Percentiles rank a stretch among this genome's conserved stretches.
These are phyloP conservation scores for Sclerospora graminicola DNA, from an alignment of 352 stramenopile species.

Conservation along the genomic window DNA sequence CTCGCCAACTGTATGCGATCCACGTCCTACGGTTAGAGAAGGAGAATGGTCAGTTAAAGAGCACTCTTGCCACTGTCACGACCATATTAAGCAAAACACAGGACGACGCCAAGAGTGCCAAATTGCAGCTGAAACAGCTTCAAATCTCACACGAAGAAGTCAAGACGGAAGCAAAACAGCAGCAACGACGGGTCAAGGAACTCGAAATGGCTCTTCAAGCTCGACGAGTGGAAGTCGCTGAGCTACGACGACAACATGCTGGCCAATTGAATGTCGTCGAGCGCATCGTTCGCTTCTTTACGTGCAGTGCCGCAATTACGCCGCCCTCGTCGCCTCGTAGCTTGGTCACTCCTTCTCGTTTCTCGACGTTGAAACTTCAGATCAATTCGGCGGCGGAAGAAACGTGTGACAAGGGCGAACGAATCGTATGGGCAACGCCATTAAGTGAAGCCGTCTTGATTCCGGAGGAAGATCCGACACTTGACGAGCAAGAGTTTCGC, in stretches of 20 bases:
- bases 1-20: conserved; percentile 46
- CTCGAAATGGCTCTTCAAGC: conserved; percentile 50
- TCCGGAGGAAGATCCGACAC: conserved; percentile 17
- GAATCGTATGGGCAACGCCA: conserved; percentile 24
- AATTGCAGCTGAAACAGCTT: conserved; percentile 44
- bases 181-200: conserved; percentile 41
- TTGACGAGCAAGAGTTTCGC: conserved; percentile 43
- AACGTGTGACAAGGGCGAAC: conserved; percentile 19
- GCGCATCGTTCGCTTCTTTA: conserved; percentile 81
- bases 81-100: conserved; percentile 29
- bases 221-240: conserved; percentile 35
- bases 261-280: conserved; percentile 32
- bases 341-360: conserved; percentile 19
- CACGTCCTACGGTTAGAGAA: conserved; percentile 65
- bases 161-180: conserved; percentile 41
- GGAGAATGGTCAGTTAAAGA: conserved; percentile 42
- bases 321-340: conserved; percentile 32
- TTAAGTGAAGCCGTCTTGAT: conserved; percentile 25
- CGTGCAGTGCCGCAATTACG: conserved; percentile 52
- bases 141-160: conserved; percentile 46
- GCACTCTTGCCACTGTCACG: conserved; percentile 27
- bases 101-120: conserved; percentile 33
- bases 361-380: conserved; percentile 19
- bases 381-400: conserved; percentile 21
- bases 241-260: conserved; percentile 31